Evolutionary conservation across 2,329 filamentous ascomycete genomes (phyloP).

Genomic region (Exophiala calicioides): DNA sequence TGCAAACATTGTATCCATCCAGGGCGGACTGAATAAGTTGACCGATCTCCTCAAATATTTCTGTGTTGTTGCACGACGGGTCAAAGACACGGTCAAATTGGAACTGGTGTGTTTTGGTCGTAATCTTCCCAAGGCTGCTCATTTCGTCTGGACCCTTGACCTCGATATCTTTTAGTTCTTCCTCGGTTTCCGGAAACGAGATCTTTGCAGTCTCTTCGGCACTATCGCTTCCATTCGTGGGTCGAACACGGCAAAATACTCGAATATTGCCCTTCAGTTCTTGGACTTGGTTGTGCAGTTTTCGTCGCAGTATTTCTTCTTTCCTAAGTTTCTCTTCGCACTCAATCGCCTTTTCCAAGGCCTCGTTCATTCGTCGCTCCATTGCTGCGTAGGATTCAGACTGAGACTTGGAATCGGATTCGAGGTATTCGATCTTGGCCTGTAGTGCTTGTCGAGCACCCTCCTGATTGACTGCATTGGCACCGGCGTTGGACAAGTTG

Average conservation of each 20-base stretch:
- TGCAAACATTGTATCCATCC: conserved; percentile 97
- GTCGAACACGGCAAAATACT: conserved; percentile 94
- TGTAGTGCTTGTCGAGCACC: conserved; percentile 72
- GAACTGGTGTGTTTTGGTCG: conserved; percentile 79
- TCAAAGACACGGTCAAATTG: conserved; percentile 92
- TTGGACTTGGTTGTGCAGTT: conserved; percentile 96
- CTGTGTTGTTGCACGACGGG: conserved; percentile 72
- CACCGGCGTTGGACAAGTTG: conserved; percentile 61
- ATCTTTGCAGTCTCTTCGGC: conserved; percentile 69
- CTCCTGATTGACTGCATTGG: conserved; percentile 68
- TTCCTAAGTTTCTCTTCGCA: conserved; percentile 81
- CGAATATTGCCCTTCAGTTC: conserved; percentile 98
- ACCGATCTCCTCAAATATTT: conserved; percentile 94
- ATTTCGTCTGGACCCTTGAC: conserved; percentile 81
- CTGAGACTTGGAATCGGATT: conserved; percentile 86
- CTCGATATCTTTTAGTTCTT: conserved; percentile 83
- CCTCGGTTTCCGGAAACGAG: conserved; percentile 73
- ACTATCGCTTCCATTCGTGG: conserved; percentile 61
- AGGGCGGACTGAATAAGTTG: conserved; percentile 95
- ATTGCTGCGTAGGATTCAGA: conserved; percentile 82
- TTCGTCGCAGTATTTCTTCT: conserved; percentile 86
- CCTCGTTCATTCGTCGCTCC: conserved; percentile 77
- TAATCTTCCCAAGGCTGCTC: conserved; percentile 74
- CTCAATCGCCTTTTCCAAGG: conserved; percentile 66
- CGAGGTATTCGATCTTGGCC: conserved; percentile 83